Percentiles rank a stretch among this genome's conserved stretches.
These are phyloP conservation scores for Prinsepia uniflora DNA, from an alignment of 306 rosid species.

Conservation along the genomic window DNA sequence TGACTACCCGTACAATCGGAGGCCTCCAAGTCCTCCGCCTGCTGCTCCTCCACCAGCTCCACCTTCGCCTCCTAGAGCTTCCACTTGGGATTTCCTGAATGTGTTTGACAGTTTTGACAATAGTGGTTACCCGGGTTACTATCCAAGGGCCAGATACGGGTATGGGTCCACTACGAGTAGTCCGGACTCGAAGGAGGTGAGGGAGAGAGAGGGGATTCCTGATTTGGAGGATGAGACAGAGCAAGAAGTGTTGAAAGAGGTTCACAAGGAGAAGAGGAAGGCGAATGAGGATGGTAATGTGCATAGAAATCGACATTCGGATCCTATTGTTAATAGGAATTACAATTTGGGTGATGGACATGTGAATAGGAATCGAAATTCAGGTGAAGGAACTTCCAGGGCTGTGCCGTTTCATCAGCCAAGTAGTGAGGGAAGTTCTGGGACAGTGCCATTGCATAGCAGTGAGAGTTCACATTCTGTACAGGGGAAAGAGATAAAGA, in stretches of 20 bases:
- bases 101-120: slow-evolving; percentile 60
- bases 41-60: slow-evolving; percentile 62
- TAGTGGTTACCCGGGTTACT: slow-evolving; percentile 45
- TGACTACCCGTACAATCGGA: slow-evolving; percentile 28
- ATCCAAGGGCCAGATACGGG: slow-evolving; percentile 32
- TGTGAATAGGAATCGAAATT: slow-evolving; percentile 24
- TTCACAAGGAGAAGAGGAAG: slow-evolving; percentile 41
- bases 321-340: slow-evolving; percentile 7
- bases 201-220: slow-evolving; percentile 96
- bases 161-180: slow-evolving; percentile 67
- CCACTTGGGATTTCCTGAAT: slow-evolving; percentile 81
- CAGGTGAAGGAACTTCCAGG: slow-evolving; percentile 56
- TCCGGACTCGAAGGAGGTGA: slow-evolving; percentile 88
- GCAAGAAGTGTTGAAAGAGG: slow-evolving; percentile 47
- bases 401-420: slow-evolving; percentile 13
- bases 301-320: not conserved
- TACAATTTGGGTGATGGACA: slow-evolving; percentile 40
- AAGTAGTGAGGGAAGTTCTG: slow-evolving; percentile 26
- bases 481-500: slow-evolving; percentile 46
- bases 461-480: slow-evolving; percentile 39
- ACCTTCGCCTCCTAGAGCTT: slow-evolving; percentile 82
- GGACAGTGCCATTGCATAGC: slow-evolving; percentile 44
- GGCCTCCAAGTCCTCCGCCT: slow-evolving; percentile 23
- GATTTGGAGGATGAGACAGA: slow-evolving; percentile 94
- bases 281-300: slow-evolving; percentile 30